A percentile compares a stretch with the other conserved stretches of the same genome.
phyloP scores from a whole-genome alignment of 257 asterid species.

The Striga asiatica region DNA sequence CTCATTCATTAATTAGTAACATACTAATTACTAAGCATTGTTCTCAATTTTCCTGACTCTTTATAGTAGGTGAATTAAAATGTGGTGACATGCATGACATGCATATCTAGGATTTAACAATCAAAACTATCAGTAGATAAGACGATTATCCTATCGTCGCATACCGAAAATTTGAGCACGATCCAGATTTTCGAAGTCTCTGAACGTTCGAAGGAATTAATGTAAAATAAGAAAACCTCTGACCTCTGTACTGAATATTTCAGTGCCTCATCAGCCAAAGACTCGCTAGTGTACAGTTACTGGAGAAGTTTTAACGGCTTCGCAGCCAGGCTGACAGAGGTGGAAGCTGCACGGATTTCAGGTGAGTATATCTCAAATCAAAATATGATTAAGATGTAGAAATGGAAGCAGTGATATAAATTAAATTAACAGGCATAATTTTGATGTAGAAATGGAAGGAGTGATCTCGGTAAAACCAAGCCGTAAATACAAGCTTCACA shows the following conservation, averaged over 20 bases:
- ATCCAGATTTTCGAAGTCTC: too few relatives aligned
- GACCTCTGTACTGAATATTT: not conserved
- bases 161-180: too few relatives aligned
- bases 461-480: constrained; percentile 38
- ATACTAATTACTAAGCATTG: too few relatives aligned
- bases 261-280: constrained; percentile 30
- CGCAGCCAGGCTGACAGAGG: constrained; percentile 46
- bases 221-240: too few relatives aligned
- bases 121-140: too few relatives aligned
- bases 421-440: not conserved
- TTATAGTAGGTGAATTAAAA: not conserved
- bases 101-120: too few relatives aligned
- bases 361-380: constrained; percentile 1
- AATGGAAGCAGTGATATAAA: constrained; percentile 35
- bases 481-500: constrained; percentile 22
- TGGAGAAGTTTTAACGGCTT: constrained; percentile 53
- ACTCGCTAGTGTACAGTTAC: constrained; percentile 37
- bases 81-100: too few relatives aligned
- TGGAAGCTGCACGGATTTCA: constrained; percentile 27
- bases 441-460: constrained; percentile 32
- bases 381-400: constrained; percentile 1
- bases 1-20: too few relatives aligned
- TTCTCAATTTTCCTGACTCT: not conserved
- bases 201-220: too few relatives aligned
- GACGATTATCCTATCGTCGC: too few relatives aligned